Evolutionary conservation across 2,329 filamentous ascomycete genomes (phyloP), one percentile per base, ranked within the genome.

Genomic region (Fusarium lyarnte): DNA sequence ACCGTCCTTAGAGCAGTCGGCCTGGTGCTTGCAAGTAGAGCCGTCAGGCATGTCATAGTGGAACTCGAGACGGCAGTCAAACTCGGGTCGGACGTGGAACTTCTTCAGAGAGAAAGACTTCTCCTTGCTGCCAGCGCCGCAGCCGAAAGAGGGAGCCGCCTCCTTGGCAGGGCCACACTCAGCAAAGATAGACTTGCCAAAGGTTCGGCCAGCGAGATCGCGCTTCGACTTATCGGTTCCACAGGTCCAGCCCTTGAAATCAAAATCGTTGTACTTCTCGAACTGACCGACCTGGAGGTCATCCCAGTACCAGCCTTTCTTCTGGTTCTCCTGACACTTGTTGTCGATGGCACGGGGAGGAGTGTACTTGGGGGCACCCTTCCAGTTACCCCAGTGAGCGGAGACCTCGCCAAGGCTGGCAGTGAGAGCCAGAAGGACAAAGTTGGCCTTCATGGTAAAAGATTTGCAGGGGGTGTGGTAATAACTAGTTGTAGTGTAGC

Each of bases 41-140:
- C 93, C 93, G 80, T 95, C 93, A 5, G 90, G 88, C 94, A 98
- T 97, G 78, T 86, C 88, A 84, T 95, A 98, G 85, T 93, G 88
- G 85, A 97, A 94, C 82, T 95, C 91, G 59, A 98, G 84, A 72
- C 95, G 90, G 75, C 89, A 91, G 82, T 95, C 92, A 78, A 92
- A 90, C 79, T 94, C 91, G 72, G 90, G 87, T 49, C 89, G 90
- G 75, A 98, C 85, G 72, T 95, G 87, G 81, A 97, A 89, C 76
- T 89, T 86, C 73, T 85, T 89, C 78, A 97, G 90, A 39, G 94
- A 96, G 86, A 97, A 96, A 12, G 53, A n/a, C 38, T 65, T 65
- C 61, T 72, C 80, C 62, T 82, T 81, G 65, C 35, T 51, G 12
- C 66, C 69, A 54, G 67, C 36, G 31, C 63, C 80, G 59, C 82